Percentiles rank a stretch among this genome's conserved stretches.
phyloP scores from a whole-genome alignment of 179 eudicot genomes.

The Beta lomatogona region DNA sequence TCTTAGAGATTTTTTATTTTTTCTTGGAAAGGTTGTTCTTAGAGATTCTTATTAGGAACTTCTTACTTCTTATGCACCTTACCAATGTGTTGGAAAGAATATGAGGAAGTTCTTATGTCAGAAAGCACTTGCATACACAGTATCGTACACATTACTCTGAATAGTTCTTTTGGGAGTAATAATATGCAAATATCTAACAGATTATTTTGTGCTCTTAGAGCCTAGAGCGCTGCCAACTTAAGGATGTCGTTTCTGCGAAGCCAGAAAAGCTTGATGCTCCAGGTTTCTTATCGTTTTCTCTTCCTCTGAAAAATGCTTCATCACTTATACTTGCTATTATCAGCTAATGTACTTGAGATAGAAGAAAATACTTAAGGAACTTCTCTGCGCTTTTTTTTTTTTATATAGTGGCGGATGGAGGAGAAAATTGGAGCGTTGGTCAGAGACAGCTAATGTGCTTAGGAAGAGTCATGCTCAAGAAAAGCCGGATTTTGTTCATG shows the following conservation, averaged over 20 bases:
- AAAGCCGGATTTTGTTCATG: slow-evolving; percentile 72
- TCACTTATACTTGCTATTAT: background rate
- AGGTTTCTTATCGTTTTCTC: slow-evolving; percentile 38
- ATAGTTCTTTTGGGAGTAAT: too few relatives aligned
- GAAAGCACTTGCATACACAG: too few relatives aligned
- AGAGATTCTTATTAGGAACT: too few relatives aligned
- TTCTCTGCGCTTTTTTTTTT: background rate
- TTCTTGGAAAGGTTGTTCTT: too few relatives aligned
- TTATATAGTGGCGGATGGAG: slow-evolving; percentile 67
- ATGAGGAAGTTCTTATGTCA: too few relatives aligned
- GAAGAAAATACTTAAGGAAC: background rate
- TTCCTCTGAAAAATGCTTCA: background rate
- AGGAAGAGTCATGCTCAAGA: slow-evolving; percentile 83
- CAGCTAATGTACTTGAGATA: background rate
- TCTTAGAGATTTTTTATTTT: too few relatives aligned
- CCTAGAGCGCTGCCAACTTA: slow-evolving; percentile 83
- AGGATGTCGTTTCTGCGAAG: slow-evolving; percentile 69
- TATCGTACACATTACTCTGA: too few relatives aligned
- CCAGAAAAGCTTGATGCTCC: slow-evolving; percentile 76
- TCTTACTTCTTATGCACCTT: too few relatives aligned
- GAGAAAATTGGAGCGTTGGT: slow-evolving; percentile 93
- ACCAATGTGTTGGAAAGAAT: too few relatives aligned
- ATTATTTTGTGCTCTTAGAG: slow-evolving; percentile 41
- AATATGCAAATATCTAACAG: too few relatives aligned
- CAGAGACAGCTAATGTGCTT: slow-evolving; percentile 86